Evolutionary conservation across 352 stramenopile species (phyloP).

Genomic region (Phytophthora citrophthora): DNA sequence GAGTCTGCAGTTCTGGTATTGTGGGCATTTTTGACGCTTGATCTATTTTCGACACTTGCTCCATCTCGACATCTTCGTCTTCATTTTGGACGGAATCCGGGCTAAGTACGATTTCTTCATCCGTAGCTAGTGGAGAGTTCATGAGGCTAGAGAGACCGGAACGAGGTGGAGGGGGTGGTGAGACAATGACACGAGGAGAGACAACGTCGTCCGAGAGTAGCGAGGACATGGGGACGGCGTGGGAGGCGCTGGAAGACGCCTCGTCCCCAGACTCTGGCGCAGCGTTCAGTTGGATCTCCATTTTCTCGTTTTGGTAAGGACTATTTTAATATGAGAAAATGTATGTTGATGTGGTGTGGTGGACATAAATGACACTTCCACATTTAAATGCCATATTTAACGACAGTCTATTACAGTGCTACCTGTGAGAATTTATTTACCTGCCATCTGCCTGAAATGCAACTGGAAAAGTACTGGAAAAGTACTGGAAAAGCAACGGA

Average conservation of each 20-base stretch:
- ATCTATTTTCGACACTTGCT: slow-evolving; percentile 4
- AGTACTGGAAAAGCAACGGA: too few species aligned
- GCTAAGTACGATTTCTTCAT: slow-evolving; percentile 32
- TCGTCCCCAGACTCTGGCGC: neutral
- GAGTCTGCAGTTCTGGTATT: slow-evolving; percentile 35
- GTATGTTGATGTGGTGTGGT: neutral
- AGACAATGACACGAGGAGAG: slow-evolving; percentile 12
- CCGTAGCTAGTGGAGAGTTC: slow-evolving; percentile 52
- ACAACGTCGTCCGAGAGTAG: slow-evolving; percentile 47
- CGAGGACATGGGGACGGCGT: slow-evolving; percentile 37
- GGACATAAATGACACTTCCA: neutral
- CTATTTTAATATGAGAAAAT: neutral
- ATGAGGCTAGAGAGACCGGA: slow-evolving; percentile 64
- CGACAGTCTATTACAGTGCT: too few species aligned
- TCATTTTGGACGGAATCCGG: slow-evolving; percentile 13
- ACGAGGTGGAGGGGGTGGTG: slow-evolving; percentile 3
- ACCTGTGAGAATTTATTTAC: too few species aligned
- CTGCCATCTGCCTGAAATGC: too few species aligned
- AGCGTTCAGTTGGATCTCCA: slow-evolving; percentile 6
- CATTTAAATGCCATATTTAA: too few species aligned
- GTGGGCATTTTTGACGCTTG: slow-evolving; percentile 2
- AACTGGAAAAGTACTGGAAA: too few species aligned
- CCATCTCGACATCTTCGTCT: slow-evolving; percentile 32
- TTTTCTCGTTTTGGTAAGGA: neutral
- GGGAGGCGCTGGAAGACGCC: neutral